Percentiles rank a stretch among this genome's conserved stretches.
phyloP scores from a whole-genome alignment of 2,329 filamentous ascomycete species.

The Epichloe scottii region DNA sequence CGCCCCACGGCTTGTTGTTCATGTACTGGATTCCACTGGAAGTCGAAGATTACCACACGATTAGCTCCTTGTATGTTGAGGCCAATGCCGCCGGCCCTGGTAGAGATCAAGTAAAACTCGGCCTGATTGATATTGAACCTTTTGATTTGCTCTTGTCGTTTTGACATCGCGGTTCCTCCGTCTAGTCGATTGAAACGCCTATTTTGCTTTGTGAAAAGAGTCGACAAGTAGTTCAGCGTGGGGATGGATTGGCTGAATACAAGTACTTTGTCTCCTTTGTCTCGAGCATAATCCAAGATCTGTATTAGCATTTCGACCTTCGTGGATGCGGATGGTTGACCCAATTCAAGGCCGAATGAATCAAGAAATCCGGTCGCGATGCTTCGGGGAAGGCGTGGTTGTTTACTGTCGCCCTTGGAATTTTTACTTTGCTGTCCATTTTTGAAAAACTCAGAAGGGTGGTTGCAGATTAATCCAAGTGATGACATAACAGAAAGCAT shows the following conservation, averaged over 20 bases:
- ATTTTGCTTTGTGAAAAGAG: slow-evolving; percentile 36
- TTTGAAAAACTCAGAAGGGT: slow-evolving; percentile 35
- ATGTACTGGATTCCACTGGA: slow-evolving; percentile 64
- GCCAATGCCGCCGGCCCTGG: slow-evolving; percentile 67
- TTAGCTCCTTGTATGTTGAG: slow-evolving; percentile 78
- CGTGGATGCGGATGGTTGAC: slow-evolving; percentile 44
- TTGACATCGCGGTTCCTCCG: slow-evolving; percentile 42
- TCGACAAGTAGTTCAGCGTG: slow-evolving; percentile 57
- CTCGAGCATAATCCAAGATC: slow-evolving; percentile 55
- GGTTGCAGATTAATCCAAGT: slow-evolving; percentile 38
- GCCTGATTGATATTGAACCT: slow-evolving; percentile 48
- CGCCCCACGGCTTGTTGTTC: slow-evolving; percentile 83
- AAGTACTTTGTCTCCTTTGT: slow-evolving; percentile 58
- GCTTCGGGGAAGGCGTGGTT: slow-evolving; percentile 12
- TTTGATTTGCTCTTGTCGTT: slow-evolving; percentile 52
- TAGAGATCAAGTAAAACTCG: slow-evolving; percentile 70
- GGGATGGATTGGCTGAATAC: slow-evolving; percentile 65
- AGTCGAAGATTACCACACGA: slow-evolving; percentile 77
- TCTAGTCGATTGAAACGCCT: slow-evolving; percentile 50
- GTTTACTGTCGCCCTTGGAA: slow-evolving; percentile 6
- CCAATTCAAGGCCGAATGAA: slow-evolving; percentile 27
- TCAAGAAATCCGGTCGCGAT: slow-evolving; percentile 19
- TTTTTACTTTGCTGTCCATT: slow-evolving; percentile 8
- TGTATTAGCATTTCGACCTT: slow-evolving; percentile 55
- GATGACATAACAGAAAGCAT: slow-evolving; percentile 24